A percentile compares a stretch with the other conserved stretches of the same genome.
Conservation (phyloP, 148 eudicot genomes). For the Persicaria tinctoria region DNA sequence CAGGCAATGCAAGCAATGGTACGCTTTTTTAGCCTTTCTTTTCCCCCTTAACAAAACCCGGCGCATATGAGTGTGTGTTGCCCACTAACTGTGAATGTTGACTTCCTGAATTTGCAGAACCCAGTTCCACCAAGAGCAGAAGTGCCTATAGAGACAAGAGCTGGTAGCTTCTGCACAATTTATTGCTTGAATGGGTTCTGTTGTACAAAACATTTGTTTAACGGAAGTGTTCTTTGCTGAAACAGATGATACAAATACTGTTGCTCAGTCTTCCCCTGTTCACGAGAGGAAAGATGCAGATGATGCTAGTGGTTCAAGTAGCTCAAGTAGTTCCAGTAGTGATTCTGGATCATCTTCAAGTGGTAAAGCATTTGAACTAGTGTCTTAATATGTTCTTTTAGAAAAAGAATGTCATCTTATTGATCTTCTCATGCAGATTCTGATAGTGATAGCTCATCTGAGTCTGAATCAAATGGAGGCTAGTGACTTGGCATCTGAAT, state of each 20-base stretch:
- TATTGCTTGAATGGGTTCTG: neutral
- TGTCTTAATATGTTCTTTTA: neutral
- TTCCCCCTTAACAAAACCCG: neutral
- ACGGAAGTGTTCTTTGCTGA: neutral
- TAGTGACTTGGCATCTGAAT: slow-evolving; percentile 34
- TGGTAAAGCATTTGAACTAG: slow-evolving; percentile 25
- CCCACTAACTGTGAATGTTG: neutral
- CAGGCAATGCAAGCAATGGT: slow-evolving; percentile 31
- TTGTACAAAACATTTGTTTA: neutral
- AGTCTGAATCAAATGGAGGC: slow-evolving; percentile 52
- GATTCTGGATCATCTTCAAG: slow-evolving; percentile 88
- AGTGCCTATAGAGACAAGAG: slow-evolving; percentile 25
- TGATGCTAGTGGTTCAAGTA: slow-evolving; percentile 54
- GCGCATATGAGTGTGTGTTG: slow-evolving; percentile 14
- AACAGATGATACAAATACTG: slow-evolving; percentile 37
- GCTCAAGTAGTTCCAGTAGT: slow-evolving; percentile 91
- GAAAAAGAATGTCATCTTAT: neutral
- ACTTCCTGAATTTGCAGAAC: slow-evolving; percentile 31
- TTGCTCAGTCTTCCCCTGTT: slow-evolving; percentile 31
- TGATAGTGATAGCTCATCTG: slow-evolving; percentile 78
- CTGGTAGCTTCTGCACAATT: slow-evolving; percentile 34
- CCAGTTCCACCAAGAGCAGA: slow-evolving; percentile 25
- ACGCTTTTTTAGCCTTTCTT: slow-evolving; percentile 14
- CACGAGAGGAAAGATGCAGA: slow-evolving; percentile 41
- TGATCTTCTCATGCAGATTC: slow-evolving; percentile 52